Percentiles rank a stretch among this genome's conserved stretches.
phyloP scores from a whole-genome alignment of 805 yeast species.

The Pichia paraexigua region DNA sequence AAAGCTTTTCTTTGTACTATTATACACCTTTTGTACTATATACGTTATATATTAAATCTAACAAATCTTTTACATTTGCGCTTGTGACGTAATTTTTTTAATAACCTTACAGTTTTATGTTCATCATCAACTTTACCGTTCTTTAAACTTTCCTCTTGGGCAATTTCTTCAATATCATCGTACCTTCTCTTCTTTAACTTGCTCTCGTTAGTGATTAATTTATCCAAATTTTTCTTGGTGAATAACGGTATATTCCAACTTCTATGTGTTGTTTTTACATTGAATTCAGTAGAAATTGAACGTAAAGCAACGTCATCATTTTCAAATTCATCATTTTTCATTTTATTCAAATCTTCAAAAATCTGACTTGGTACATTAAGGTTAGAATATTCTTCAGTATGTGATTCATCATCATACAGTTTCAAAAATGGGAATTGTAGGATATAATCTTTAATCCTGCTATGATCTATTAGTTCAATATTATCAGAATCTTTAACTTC shows the following conservation, averaged over 20 bases:
- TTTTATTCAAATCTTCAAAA: not conserved
- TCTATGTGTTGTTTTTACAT: constrained; percentile 4
- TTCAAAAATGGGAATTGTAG: constrained; percentile 41
- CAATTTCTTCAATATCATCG: constrained; percentile 5
- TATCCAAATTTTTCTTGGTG: constrained; percentile 23
- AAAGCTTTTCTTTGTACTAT: not conserved
- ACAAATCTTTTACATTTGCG: constrained; percentile 13
- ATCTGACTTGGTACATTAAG: constrained; percentile 15
- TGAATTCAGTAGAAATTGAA: constrained; percentile 12
- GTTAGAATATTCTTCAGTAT: constrained; percentile 12
- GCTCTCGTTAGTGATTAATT: constrained; percentile 20
- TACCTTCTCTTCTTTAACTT: constrained; percentile 11
- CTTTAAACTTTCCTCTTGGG: constrained; percentile 7
- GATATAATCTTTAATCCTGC: constrained; percentile 49
- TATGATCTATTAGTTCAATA: constrained; percentile 47
- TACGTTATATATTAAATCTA: constrained; percentile 11
- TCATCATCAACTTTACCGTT: constrained; percentile 1
- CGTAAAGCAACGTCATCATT: constrained; percentile 1
- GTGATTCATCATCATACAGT: constrained; percentile 31
- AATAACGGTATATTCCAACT: constrained; percentile 34
- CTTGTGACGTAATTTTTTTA: constrained; percentile 12
- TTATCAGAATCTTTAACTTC: constrained; percentile 16
- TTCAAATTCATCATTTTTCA: not conserved
- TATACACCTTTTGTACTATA: not conserved
- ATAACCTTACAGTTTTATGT: constrained; percentile 5